Percentiles rank a stretch among this genome's conserved stretches.
These are phyloP conservation scores for Zychaea mexicana DNA, from an alignment of 371 early-diverging fungal species.

Conservation along the genomic window DNA sequence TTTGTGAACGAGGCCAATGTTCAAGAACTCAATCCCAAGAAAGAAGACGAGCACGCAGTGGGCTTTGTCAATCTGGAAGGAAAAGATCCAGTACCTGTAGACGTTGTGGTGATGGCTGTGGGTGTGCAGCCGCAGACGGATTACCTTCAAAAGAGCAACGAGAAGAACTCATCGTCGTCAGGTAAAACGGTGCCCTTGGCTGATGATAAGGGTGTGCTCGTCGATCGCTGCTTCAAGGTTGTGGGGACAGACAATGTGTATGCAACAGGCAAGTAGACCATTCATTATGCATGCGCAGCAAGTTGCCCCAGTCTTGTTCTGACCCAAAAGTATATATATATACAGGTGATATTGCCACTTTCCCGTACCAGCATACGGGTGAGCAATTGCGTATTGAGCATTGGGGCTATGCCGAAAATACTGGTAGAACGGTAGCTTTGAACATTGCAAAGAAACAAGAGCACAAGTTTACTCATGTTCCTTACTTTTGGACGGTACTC, in stretches of 20 bases:
- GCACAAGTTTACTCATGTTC: constrained; percentile 38
- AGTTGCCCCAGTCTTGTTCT: no score
- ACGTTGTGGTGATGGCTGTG: constrained; percentile 53
- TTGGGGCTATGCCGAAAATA: constrained; percentile 60
- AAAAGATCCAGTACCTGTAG: constrained; percentile 42
- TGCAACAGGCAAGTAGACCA: constrained; percentile 51
- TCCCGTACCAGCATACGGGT: constrained; percentile 49
- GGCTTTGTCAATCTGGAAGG: constrained; percentile 42
- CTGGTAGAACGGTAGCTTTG: constrained; percentile 43
- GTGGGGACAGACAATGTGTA: constrained; percentile 45
- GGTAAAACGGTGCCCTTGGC: no score
- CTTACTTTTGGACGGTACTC: constrained; percentile 57
- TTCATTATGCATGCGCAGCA: no score
- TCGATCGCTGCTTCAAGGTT: constrained; percentile 38
- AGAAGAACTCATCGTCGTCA: no score
- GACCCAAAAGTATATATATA: no score
- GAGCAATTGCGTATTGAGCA: constrained; percentile 57
- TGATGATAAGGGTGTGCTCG: constrained; percentile 48
- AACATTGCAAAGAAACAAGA: constrained; percentile 19
- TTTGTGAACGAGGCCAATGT: constrained; percentile 38
- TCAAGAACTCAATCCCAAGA: constrained; percentile 27
- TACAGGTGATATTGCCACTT: constrained; percentile 64
- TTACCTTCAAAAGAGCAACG: constrained; percentile 36
- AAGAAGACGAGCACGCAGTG: constrained; percentile 14
- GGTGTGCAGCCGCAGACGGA: constrained; percentile 56